These are phyloP conservation scores for Blepharisma stoltei DNA, from an alignment of 73 alveolate species.

Conservation along the genomic window DNA sequence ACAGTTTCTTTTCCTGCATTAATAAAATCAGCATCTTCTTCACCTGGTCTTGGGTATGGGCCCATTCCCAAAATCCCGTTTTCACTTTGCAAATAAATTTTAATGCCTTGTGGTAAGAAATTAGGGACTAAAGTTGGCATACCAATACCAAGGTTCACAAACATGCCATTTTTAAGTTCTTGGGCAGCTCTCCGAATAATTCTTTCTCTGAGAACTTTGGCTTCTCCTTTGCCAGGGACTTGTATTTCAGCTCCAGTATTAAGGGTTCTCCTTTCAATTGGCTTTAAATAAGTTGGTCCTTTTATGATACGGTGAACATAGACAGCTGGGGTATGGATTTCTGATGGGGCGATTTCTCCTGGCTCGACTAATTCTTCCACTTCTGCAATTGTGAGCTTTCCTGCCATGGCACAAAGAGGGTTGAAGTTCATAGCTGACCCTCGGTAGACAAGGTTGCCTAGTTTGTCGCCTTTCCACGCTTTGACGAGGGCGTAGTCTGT, in stretches of 20 bases:
- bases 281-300: constrained; percentile 59
- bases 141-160: constrained; percentile 84
- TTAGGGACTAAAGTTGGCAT: constrained; percentile 74
- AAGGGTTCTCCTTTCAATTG: constrained; percentile 61
- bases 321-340: constrained; percentile 81
- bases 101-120: constrained; percentile 43
- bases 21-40: constrained; percentile 81
- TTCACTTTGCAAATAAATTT: constrained; percentile 65
- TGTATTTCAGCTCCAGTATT: constrained; percentile 37
- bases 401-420: constrained; percentile 73
- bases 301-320: constrained; percentile 75
- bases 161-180: constrained; percentile 73
- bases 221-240: constrained; percentile 43
- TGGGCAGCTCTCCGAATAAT: constrained; percentile 77
- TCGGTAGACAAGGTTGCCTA: constrained; percentile 68
- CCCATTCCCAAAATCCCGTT: constrained; percentile 88
- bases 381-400: constrained; percentile 71
- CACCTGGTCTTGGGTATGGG: constrained; percentile 63
- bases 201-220: constrained; percentile 50
- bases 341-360: constrained; percentile 72
- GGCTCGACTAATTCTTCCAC: constrained; percentile 72
- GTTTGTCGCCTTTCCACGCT: constrained; percentile 75
- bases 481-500: constrained; percentile 78
- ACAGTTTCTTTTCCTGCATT: constrained; percentile 94
- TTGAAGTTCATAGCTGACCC: constrained; percentile 82